A percentile compares a stretch with the other conserved stretches of the same genome.
Conservation (phyloP, 768 basidiomycete species). For the Rhodotorula babjevae region DNA sequence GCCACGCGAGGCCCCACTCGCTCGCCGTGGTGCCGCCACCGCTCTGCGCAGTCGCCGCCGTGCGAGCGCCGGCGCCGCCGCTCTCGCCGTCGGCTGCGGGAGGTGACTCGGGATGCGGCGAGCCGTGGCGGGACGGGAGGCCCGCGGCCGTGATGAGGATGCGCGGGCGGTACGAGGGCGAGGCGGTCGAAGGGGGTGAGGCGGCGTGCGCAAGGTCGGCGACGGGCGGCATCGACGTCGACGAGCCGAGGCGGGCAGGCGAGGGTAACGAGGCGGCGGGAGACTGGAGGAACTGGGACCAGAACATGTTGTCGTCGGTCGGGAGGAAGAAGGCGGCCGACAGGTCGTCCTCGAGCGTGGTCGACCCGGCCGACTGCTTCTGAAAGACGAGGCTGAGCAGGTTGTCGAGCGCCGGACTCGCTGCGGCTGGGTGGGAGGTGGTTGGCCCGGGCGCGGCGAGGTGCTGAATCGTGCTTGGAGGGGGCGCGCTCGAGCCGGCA, state of each 20-base stretch:
- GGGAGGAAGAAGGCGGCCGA: conserved; percentile 11
- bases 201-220: not conserved
- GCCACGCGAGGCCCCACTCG: not conserved
- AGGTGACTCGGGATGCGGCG: not conserved
- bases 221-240: not conserved
- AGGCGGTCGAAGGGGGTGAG: not conserved
- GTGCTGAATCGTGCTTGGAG: not conserved
- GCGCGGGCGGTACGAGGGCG: not conserved
- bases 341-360: conserved; percentile 1
- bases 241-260: not conserved
- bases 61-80: no score
- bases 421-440: no score
- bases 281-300: conserved; percentile 1
- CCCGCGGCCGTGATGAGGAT: conserved; percentile 1
- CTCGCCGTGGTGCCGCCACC: no score
- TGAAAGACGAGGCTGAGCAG: not conserved
- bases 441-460: not conserved
- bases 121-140: not conserved
- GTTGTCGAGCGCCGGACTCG: not conserved
- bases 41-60: no score
- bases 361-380: not conserved
- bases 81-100: not conserved
- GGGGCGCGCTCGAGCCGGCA: not conserved
- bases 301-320: conserved; percentile 3
- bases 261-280: not conserved